Evolutionary conservation across 192 early-diverging fungal species (phyloP), one percentile per base, ranked within the genome.

Genomic region (Backusella parvicylindrica): DNA sequence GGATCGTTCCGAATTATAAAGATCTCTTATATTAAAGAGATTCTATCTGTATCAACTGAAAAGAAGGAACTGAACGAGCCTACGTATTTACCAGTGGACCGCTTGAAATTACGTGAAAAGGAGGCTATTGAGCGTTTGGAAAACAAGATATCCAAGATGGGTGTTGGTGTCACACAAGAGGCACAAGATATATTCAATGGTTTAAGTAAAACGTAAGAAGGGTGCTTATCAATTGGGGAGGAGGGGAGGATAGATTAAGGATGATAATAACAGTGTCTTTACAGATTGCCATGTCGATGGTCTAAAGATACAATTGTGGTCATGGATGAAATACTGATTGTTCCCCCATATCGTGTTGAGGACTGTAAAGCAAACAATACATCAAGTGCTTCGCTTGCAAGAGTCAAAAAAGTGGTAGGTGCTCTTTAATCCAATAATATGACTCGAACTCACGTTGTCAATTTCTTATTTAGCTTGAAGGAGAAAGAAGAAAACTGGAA

Each of bases 161-260:
- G 94, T 64, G 92, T 93, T 33, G 94, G 94, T 33, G 94, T 95
- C 21, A 90, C 90, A 64, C 84, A 88, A 38, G 84, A 87, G 81
- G 94, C 85, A 7, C 93, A 95, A 80, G 83, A 86, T 30, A 91
- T 95, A 68, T 95, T 95, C 77, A 91, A 95, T 78, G 94, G 93
- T 15, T 75, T 95, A 32, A 88, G 86, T 36, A 93, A 92, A 79
- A 95, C 94, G 83, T 91, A 86, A 76, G 89, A 74, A 23, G n/a
- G 40, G 36, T 21, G 9, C 12, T 63, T 28, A 18, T 69, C 77
- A 12, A 15, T n/a, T 71, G n/a, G n/a, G n/a, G 66, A 26, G 68
- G n/a, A 73, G 9, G 38, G 18, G 56, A 30, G 56, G 11, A 68
- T 21, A 60, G n/a, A 38, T 28, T 41, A 21, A 41, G 33, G 0